Evolutionary conservation across 1,284 basidiomycete genomes (phyloP), one percentile per base, ranked within the genome.

Genomic region (Tilletia indica): DNA sequence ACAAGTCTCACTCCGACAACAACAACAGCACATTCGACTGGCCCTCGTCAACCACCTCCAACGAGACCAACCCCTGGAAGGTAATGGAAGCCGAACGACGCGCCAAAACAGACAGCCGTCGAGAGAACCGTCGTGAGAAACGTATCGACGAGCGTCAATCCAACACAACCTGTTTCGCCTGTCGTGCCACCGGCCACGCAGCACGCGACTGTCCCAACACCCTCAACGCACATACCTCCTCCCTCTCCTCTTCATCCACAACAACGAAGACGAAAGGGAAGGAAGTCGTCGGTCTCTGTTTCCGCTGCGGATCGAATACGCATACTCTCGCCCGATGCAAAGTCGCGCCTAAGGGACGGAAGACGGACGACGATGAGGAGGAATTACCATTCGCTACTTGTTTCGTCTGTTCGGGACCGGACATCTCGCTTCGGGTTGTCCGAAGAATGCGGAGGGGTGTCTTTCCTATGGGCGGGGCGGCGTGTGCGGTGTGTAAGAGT

Each of bases 391-490:
- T 89, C 80, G 94, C 94, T 0, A 93, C 91, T 0, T 97, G 94
- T 85, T 97, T 94, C 82, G 91, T 97, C 45, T 97, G 94, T 82
- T 89, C 75, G 2, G 87, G 4, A 89, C 88, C 77, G 93, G 93
- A 0, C 93, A 96, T 81, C 87, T 96, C 1, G 91, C 92, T 0
- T 90, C 90, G 0, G 86, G 88, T 21, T 97, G 94, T 84, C 91
- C 92, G 0, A 86, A 91, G 79, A 97, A 97, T 80, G 88, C 88
- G 72, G 88, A 88, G 89, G 73, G 94, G 94, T 0, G 88, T 97
- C 38, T 97, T 97, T 80, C 93, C 93, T 0, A 92, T 95, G 76
- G 94, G 94, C 31, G 94, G 94, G 2, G 88, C 87, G 72, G 94
- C 93, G 82, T 97, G 94, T 82, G 96, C 94, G 81, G 87, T 97